Conservation (phyloP, 228 moss, liverwort and hornwort genomes). For the Sphagnum fallax region DNA sequence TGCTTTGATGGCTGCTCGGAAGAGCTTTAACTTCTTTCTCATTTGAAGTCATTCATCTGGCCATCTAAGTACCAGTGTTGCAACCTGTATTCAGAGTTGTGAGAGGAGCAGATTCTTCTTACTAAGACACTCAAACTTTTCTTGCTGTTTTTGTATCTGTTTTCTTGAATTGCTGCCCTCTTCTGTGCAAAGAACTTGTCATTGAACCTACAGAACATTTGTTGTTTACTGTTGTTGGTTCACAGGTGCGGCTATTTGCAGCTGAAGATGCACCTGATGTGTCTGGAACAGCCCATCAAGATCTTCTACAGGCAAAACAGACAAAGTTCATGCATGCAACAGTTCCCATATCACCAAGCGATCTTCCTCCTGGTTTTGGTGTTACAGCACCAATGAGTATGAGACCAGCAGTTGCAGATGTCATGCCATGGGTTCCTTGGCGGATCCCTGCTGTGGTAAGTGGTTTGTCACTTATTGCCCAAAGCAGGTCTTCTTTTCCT, state of each 20-base stretch:
- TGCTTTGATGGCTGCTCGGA: too few species aligned
- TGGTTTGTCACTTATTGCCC: not conserved
- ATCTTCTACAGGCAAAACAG: slow-evolving; percentile 76
- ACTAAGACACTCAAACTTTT: too few species aligned
- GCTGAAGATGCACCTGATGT: slow-evolving; percentile 83
- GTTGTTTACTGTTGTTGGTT: not conserved
- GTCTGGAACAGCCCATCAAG: slow-evolving; percentile 56
- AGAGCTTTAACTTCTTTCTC: too few species aligned
- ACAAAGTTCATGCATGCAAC: slow-evolving; percentile 72
- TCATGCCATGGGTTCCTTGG: slow-evolving; percentile 69
- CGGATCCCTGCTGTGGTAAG: slow-evolving; percentile 67
- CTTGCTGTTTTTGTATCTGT: too few species aligned
- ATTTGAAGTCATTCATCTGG: too few species aligned
- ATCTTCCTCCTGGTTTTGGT: slow-evolving; percentile 87
- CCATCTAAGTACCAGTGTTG: too few species aligned
- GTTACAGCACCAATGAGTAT: slow-evolving; percentile 37
- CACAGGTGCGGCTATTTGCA: slow-evolving; percentile 82
- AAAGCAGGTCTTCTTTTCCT: too few species aligned
- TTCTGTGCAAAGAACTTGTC: too few species aligned
- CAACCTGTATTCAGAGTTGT: too few species aligned
- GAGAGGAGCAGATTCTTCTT: too few species aligned
- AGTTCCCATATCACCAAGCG: slow-evolving; percentile 35
- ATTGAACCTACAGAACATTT: too few species aligned
- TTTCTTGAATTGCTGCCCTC: too few species aligned
- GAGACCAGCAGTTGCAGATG: slow-evolving; percentile 34